Conservation (phyloP, 2,329 filamentous ascomycete species). For the Aspergillus quadrilineatus region DNA sequence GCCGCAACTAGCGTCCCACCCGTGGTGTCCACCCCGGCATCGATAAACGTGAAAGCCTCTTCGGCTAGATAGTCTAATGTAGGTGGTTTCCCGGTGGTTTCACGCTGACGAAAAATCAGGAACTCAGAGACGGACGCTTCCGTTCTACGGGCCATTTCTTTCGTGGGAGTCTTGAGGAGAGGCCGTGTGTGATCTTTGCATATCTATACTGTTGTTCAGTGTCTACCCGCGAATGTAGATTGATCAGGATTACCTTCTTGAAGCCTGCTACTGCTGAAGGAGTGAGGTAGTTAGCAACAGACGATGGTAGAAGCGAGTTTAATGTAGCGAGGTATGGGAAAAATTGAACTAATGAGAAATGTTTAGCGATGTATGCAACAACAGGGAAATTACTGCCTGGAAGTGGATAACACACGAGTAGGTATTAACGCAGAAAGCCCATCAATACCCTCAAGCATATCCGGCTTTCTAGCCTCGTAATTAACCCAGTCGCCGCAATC, state of each 20-base stretch:
- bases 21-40: constrained; percentile 55
- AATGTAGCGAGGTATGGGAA: neutral
- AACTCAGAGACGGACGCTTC: neutral
- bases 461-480: neutral
- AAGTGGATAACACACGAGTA: neutral
- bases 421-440: neutral
- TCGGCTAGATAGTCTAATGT: neutral
- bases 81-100: neutral
- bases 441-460: neutral
- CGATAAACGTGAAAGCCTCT: neutral
- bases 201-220: neutral
- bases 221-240: too few species aligned
- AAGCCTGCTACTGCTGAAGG: neutral
- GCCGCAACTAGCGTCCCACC: constrained; percentile 54
- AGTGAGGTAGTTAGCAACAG: neutral
- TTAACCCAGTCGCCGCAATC: neutral
- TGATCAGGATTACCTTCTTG: neutral
- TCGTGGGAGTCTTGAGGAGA: neutral
- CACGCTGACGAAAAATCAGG: neutral
- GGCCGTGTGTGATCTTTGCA: neutral
- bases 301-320: neutral
- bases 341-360: neutral
- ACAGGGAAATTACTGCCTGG: too few species aligned
- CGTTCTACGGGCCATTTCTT: neutral
- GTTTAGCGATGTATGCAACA: too few species aligned